phyloP scores from a whole-genome alignment of 495 filamentous ascomycete species.

The Xylaria flabelliformis region DNA sequence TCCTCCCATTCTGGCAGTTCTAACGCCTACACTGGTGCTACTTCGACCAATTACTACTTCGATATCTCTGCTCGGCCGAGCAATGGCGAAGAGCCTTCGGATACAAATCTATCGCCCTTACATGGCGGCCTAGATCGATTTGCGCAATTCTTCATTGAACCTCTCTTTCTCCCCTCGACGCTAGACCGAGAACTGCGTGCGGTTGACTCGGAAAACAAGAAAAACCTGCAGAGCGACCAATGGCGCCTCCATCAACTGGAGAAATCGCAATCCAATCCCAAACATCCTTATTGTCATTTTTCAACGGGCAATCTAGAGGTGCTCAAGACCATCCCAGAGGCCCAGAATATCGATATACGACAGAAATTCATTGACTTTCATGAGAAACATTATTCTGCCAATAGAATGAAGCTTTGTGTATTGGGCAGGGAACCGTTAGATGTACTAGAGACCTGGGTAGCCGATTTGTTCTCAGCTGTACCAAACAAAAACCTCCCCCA shows the following conservation, averaged over 20 bases:
- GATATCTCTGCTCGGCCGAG: constrained; percentile 80
- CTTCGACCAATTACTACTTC: constrained; percentile 98
- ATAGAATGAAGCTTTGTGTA: constrained; percentile 93
- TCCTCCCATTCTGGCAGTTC: constrained; percentile 86
- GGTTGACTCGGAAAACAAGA: constrained; percentile 99
- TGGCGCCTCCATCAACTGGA: constrained; percentile 94
- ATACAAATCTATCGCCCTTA: constrained; percentile 70
- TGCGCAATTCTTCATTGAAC: constrained; percentile 95
- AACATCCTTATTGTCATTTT: constrained; percentile 95
- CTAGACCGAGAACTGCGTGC: constrained; percentile 90
- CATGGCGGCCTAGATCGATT: constrained; percentile 94
- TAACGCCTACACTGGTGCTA: constrained; percentile 93
- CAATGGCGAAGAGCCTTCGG: constrained; percentile 59
- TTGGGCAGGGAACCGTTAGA: constrained; percentile 89
- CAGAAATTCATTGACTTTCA: constrained; percentile 96
- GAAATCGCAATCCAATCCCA: constrained; percentile 86
- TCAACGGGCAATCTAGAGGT: constrained; percentile 93
- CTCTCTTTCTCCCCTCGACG: constrained; percentile 87
- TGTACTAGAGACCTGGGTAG: constrained; percentile 85
- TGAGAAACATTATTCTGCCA: constrained; percentile 89
- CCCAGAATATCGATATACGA: constrained; percentile 83
- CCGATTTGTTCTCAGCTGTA: constrained; percentile 82
- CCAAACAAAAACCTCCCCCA: constrained; percentile 83
- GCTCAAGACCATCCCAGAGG: constrained; percentile 82
- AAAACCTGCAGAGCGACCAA: constrained; percentile 94